Percentiles rank a stretch among this genome's conserved stretches.
Conservation (phyloP, 495 filamentous ascomycete genomes). For the Cryomyces minteri region DNA sequence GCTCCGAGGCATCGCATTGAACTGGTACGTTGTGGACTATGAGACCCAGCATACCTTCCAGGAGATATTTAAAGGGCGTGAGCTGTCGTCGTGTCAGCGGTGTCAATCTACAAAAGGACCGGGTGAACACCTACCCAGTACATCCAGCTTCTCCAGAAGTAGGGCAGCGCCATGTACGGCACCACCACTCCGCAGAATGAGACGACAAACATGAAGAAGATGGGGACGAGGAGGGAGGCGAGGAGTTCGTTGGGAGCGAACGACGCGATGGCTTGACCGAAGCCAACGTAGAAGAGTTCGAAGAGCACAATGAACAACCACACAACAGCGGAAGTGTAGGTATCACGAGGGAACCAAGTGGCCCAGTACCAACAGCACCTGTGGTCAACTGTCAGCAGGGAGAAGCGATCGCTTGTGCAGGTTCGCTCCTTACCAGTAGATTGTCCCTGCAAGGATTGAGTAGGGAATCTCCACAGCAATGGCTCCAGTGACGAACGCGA, state of each 20-base stretch:
- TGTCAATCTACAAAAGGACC: too few relatives aligned
- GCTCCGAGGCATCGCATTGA: constrained; percentile 26
- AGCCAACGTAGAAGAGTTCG: constrained; percentile 53
- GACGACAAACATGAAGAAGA: constrained; percentile 41
- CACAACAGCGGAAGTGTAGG: constrained; percentile 33
- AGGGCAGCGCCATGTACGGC: constrained; percentile 27
- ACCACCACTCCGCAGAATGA: constrained; percentile 45
- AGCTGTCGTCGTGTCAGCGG: constrained; percentile 2
- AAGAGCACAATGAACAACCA: constrained; percentile 47
- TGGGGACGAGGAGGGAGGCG: constrained; percentile 35
- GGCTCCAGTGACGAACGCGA: constrained; percentile 46
- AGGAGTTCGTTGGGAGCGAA: constrained; percentile 55
- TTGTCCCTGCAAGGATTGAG: constrained; percentile 36
- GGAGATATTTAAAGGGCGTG: constrained; percentile 37
- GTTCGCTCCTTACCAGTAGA: constrained; percentile 29
- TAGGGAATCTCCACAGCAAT: constrained; percentile 62
- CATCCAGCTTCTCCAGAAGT: constrained; percentile 37
- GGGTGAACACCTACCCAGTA: constrained; percentile 15
- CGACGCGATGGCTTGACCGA: constrained; percentile 61
- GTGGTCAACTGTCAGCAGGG: too few relatives aligned
- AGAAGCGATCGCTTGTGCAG: too few relatives aligned
- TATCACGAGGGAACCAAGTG: constrained; percentile 32
- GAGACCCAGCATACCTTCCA: constrained; percentile 29
- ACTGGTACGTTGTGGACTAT: constrained; percentile 29
- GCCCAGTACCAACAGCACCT: constrained; percentile 29